Conservation (phyloP, 2,329 filamentous ascomycete genomes). For the Cordyceps cateniannulata region DNA sequence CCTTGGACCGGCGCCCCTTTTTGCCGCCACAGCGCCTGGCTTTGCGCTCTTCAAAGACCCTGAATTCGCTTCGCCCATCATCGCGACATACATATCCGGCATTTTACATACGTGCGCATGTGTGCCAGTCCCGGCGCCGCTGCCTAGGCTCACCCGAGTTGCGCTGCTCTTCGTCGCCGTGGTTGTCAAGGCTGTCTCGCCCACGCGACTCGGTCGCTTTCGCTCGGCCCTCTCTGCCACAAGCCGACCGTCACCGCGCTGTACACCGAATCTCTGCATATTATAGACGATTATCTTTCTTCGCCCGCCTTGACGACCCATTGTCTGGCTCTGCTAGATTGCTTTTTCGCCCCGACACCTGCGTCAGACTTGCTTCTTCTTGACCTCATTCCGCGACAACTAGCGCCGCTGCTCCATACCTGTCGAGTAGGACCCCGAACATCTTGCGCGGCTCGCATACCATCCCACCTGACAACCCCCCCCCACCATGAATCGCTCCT, state of each 20-base stretch:
- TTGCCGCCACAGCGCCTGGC: neutral
- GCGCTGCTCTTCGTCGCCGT: conserved; percentile 4
- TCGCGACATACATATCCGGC: neutral
- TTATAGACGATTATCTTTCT: neutral
- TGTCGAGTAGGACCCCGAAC: neutral
- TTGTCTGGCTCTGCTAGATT: conserved; percentile 1
- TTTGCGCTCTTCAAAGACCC: neutral
- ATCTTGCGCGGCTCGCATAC: conserved; percentile 6
- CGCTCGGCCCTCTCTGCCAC: neutral
- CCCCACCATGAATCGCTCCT: conserved; percentile 21
- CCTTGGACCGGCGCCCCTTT: neutral
- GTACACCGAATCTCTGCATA: neutral
- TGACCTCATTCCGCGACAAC: neutral
- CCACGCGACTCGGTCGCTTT: conserved; percentile 7
- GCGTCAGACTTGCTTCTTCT: conserved; percentile 11
- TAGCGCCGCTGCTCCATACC: conserved; percentile 1
- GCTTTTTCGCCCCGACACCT: conserved; percentile 10
- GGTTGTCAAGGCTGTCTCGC: neutral
- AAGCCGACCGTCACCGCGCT: neutral
- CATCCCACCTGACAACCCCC: neutral
- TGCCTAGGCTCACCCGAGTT: conserved; percentile 1
- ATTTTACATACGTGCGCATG: neutral
- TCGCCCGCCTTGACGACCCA: neutral
- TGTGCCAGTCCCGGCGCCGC: neutral
- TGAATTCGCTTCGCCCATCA: neutral